Conservation (phyloP, 2,329 filamentous ascomycete genomes). For the Paecilomyces sp. region DNA sequence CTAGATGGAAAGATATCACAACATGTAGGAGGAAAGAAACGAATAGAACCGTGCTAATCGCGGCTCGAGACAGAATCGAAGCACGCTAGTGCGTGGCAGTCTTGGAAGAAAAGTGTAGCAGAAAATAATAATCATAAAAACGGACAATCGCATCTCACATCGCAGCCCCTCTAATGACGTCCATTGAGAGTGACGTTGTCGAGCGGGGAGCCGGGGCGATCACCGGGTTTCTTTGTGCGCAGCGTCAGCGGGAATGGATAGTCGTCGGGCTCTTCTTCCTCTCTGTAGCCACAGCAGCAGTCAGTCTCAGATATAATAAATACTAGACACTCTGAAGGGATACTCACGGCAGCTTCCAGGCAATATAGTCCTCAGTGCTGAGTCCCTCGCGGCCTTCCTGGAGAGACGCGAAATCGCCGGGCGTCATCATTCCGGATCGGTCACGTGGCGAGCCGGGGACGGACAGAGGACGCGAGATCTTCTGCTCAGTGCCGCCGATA, state of each 20-base stretch:
- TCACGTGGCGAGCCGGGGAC: conserved; percentile 90
- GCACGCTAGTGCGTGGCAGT: background rate
- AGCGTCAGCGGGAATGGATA: conserved; percentile 66
- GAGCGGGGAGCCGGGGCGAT: conserved; percentile 29
- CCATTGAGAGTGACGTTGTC: conserved; percentile 28
- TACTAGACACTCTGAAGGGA: conserved; percentile 2
- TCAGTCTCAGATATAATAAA: conserved; percentile 1
- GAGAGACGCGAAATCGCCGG: conserved; percentile 91
- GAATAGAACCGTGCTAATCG: background rate
- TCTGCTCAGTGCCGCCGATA: conserved; percentile 86
- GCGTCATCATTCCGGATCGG: conserved; percentile 95
- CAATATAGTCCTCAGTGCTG: conserved; percentile 94
- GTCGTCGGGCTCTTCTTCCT: conserved; percentile 85
- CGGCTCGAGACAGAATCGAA: background rate
- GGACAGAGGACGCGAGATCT: conserved; percentile 90
- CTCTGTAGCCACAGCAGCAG: conserved; percentile 48
- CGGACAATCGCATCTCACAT: background rate
- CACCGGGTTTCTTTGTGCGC: conserved; percentile 38
- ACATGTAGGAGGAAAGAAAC: background rate
- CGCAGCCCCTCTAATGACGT: background rate
- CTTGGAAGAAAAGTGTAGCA: background rate
- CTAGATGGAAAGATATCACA: background rate
- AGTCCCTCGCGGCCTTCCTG: conserved; percentile 91
- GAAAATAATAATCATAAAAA: background rate
- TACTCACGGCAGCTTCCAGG: conserved; percentile 93